Percentiles rank a stretch among this genome's conserved stretches.
Evolutionary conservation across 2,329 filamentous ascomycete genomes (phyloP).

Genomic region (Grosmannia huntii): DNA sequence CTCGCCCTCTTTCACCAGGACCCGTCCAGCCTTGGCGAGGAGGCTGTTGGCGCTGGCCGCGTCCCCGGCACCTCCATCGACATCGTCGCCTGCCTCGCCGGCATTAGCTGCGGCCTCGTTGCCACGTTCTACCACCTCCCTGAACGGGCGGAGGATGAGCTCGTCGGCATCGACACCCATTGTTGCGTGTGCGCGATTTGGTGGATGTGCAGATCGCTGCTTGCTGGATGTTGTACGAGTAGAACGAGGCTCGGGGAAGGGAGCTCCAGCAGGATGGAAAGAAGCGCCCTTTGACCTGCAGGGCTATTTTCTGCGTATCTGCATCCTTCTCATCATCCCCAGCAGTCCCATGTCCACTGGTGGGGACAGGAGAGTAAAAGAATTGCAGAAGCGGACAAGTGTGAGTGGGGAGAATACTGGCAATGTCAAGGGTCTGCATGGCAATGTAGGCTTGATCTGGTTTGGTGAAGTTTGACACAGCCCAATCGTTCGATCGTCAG

Average conservation of each 20-base stretch:
- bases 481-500: not conserved
- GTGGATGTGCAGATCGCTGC: not conserved
- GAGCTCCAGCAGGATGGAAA: not conserved
- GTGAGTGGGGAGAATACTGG: not conserved
- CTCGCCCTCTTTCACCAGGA: constrained; percentile 19
- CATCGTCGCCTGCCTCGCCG: constrained; percentile 13
- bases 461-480: not conserved
- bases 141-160: constrained; percentile 23
- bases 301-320: not conserved
- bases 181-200: not conserved
- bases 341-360: not conserved
- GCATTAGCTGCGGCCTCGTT: constrained; percentile 22
- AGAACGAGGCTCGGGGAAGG: not conserved
- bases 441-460: not conserved
- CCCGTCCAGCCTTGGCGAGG: constrained; percentile 21
- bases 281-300: not conserved
- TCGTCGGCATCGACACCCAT: constrained; percentile 18
- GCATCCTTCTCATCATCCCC: not conserved
- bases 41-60: constrained; percentile 12
- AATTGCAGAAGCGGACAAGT: not conserved
- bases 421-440: no score
- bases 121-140: constrained; percentile 26
- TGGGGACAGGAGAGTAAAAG: not conserved
- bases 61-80: constrained; percentile 7
- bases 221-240: not conserved